Conservation (phyloP, 805 yeast species). For the Priceomyces castillae region DNA sequence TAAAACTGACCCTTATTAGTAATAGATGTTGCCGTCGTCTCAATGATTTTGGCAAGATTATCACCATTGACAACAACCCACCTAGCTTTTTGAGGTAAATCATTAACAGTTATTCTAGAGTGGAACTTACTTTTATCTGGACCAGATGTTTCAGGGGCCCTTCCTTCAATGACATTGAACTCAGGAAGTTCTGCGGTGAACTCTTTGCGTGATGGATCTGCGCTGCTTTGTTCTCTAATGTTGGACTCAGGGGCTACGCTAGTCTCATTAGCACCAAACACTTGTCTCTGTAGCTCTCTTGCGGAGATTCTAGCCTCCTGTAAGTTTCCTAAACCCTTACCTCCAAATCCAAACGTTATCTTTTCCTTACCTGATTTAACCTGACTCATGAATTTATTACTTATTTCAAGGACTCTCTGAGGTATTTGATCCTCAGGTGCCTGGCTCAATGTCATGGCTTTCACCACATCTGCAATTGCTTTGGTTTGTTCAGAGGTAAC, state of each 20-base stretch:
- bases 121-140: constrained; percentile 57
- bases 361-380: constrained; percentile 64
- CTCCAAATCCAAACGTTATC: constrained; percentile 82
- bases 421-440: constrained; percentile 46
- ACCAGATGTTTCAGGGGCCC: constrained; percentile 51
- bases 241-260: background rate
- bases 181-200: constrained; percentile 30
- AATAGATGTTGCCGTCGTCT: constrained; percentile 69
- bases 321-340: constrained; percentile 80
- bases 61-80: constrained; percentile 75
- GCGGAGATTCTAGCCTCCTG: constrained; percentile 58
- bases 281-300: constrained; percentile 47
- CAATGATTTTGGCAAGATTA: constrained; percentile 60
- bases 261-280: constrained; percentile 40
- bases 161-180: constrained; percentile 49
- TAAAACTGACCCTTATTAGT: constrained; percentile 80
- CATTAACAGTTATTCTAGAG: constrained; percentile 76
- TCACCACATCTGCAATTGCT: constrained; percentile 64
- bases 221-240: constrained; percentile 15
- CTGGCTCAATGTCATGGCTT: constrained; percentile 61
- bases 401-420: constrained; percentile 46
- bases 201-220: background rate
- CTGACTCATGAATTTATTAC: constrained; percentile 54
- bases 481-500: constrained; percentile 60
- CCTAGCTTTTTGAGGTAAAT: constrained; percentile 75